Conservation (phyloP, 192 early-diverging fungal species). For the Backusella parvicylindrica region DNA sequence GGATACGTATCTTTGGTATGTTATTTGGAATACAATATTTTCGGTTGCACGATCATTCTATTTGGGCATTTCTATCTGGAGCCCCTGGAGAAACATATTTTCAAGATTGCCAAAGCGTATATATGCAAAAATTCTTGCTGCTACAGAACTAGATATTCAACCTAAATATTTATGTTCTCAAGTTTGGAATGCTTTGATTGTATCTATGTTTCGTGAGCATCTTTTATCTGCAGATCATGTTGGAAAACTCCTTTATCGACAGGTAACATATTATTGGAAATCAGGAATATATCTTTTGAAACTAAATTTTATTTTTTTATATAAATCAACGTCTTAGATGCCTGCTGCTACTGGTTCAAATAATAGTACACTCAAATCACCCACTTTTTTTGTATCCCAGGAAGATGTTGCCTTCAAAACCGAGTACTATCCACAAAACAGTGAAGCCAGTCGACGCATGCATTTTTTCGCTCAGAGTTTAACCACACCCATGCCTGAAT, state of each 20-base stretch:
- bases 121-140: constrained; percentile 69
- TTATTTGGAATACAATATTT: constrained; percentile 81
- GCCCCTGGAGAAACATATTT: constrained; percentile 80
- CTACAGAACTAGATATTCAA: constrained; percentile 64
- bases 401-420: constrained; percentile 65
- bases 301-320: not conserved
- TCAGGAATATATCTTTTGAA: not conserved
- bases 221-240: constrained; percentile 71
- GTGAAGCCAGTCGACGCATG: constrained; percentile 79
- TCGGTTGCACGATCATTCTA: constrained; percentile 73
- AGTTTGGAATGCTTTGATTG: constrained; percentile 82
- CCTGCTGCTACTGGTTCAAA: constrained; percentile 38
- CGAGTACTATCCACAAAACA: constrained; percentile 66
- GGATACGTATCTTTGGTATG: constrained; percentile 89
- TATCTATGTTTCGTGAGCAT: constrained; percentile 82
- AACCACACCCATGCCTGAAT: constrained; percentile 75
- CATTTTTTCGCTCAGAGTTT: constrained; percentile 86
- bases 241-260: constrained; percentile 72
- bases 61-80: constrained; percentile 78
- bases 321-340: constrained; percentile 7
- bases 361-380: constrained; percentile 67
- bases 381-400: constrained; percentile 61
- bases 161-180: constrained; percentile 81
- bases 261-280: constrained; percentile 37
- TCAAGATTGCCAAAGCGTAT: constrained; percentile 77